Evolutionary conservation across 2,329 filamentous ascomycete genomes (phyloP).

Genomic region (Colletotrichum acutatum): DNA sequence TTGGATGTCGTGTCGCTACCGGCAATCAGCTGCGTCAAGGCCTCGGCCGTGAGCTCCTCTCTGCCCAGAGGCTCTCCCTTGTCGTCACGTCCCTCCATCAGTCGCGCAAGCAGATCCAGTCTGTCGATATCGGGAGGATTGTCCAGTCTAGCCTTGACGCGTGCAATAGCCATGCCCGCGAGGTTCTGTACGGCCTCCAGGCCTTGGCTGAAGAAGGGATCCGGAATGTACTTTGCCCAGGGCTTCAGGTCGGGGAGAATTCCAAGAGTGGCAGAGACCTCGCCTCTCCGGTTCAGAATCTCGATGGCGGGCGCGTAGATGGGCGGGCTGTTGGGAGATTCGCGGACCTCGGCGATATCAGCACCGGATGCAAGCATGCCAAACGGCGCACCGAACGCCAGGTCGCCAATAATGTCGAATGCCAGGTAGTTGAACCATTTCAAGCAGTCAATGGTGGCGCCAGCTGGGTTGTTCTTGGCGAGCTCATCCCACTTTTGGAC

Average conservation of each 20-base stretch:
- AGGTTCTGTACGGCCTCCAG: conserved; percentile 81
- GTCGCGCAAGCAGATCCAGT: conserved; percentile 81
- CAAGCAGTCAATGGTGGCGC: conserved; percentile 73
- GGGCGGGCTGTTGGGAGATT: conserved; percentile 68
- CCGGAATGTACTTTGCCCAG: conserved; percentile 82
- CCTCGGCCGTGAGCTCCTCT: conserved; percentile 87
- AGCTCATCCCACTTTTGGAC: conserved; percentile 78
- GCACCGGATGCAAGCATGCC: conserved; percentile 34
- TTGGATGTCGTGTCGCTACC: conserved; percentile 83
- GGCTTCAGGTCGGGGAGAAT: conserved; percentile 80
- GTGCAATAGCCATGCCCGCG: conserved; percentile 87
- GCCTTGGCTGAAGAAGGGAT: conserved; percentile 83
- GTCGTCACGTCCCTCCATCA: conserved; percentile 89
- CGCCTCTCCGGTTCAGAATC: conserved; percentile 87
- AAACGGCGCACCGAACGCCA: conserved; percentile 38
- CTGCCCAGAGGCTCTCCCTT: conserved; percentile 80
- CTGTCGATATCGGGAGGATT: conserved; percentile 74
- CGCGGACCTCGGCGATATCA: conserved; percentile 36
- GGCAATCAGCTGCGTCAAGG: conserved; percentile 87
- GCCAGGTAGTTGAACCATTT: conserved; percentile 34
- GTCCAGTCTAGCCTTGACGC: conserved; percentile 79
- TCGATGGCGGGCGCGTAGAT: conserved; percentile 84
- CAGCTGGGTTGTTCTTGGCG: conserved; percentile 41
- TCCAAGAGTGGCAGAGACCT: conserved; percentile 85
- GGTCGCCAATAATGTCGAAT: conserved; percentile 39